Conservation (phyloP, 2,329 filamentous ascomycete genomes). For the Amauroascus verrucosus region DNA sequence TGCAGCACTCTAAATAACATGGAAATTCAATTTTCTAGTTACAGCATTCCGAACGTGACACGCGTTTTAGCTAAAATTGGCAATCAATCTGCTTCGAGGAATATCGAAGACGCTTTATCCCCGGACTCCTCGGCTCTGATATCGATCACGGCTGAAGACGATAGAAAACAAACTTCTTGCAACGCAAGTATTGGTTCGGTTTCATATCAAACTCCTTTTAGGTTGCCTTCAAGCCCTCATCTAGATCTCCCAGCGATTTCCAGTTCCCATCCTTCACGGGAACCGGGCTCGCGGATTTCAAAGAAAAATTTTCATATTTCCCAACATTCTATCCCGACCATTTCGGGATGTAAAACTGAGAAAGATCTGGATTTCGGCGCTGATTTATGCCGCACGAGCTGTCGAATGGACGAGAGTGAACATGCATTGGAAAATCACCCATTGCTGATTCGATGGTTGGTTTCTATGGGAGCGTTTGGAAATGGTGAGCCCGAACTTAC, state of each 20-base stretch:
- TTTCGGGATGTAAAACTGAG: slow-evolving; percentile 24
- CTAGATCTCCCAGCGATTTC: background rate
- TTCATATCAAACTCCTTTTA: background rate
- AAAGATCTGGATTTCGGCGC: slow-evolving; percentile 23
- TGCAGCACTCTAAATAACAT: background rate
- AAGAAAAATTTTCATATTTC: slow-evolving; percentile 12
- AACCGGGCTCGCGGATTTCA: slow-evolving; percentile 9
- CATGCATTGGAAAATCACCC: slow-evolving; percentile 12
- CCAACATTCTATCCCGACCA: slow-evolving; percentile 12
- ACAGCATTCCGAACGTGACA: background rate
- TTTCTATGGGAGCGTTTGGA: slow-evolving; percentile 6
- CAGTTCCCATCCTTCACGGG: background rate
- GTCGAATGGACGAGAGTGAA: slow-evolving; percentile 9
- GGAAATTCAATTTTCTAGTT: background rate
- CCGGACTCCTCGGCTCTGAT: background rate
- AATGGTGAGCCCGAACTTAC: background rate
- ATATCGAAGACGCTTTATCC: background rate
- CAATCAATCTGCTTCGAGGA: background rate
- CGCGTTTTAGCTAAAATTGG: background rate
- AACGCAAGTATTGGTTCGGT: background rate
- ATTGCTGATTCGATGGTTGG: slow-evolving; percentile 14
- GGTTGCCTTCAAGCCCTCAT: background rate
- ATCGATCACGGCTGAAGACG: background rate
- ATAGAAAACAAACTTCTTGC: background rate
- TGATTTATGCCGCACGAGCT: slow-evolving; percentile 21